Conservation (phyloP, 1,139 yeast species). For the Schwanniomyces etchellsii region DNA sequence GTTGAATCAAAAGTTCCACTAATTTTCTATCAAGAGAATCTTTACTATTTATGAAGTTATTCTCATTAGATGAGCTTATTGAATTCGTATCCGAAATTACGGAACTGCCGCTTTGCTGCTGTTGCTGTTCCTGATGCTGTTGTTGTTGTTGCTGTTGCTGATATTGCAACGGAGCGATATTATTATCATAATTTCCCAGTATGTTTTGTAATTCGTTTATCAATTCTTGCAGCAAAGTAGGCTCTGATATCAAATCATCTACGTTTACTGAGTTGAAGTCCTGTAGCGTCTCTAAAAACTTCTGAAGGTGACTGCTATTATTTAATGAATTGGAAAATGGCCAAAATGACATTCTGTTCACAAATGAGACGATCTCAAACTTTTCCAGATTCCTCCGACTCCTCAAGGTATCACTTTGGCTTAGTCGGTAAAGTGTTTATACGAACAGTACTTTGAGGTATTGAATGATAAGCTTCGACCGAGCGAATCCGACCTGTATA, state of each 20-base stretch:
- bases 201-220: slow-evolving; percentile 36
- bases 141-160: slow-evolving; percentile 10
- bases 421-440: too few relatives aligned
- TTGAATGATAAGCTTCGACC: too few relatives aligned
- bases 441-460: too few relatives aligned
- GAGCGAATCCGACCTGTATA: too few relatives aligned
- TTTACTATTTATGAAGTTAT: slow-evolving; percentile 16
- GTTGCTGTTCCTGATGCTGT: slow-evolving; percentile 13
- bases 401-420: too few relatives aligned
- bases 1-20: slow-evolving; percentile 39
- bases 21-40: slow-evolving; percentile 38
- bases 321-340: slow-evolving; percentile 39
- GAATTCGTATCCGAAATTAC: slow-evolving; percentile 27
- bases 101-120: slow-evolving; percentile 16
- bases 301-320: slow-evolving; percentile 37
- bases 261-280: slow-evolving; percentile 30
- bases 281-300: slow-evolving; percentile 34
- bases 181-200: slow-evolving; percentile 25
- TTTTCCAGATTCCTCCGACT: too few relatives aligned
- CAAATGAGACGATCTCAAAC: too few relatives aligned
- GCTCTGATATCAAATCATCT: slow-evolving; percentile 31
- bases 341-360: slow-evolving; percentile 39
- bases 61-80: slow-evolving; percentile 27
- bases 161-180: not conserved
- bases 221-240: slow-evolving; percentile 33